Conservation (phyloP, 345 rosid species). For the Rubroshorea leprosula region DNA sequence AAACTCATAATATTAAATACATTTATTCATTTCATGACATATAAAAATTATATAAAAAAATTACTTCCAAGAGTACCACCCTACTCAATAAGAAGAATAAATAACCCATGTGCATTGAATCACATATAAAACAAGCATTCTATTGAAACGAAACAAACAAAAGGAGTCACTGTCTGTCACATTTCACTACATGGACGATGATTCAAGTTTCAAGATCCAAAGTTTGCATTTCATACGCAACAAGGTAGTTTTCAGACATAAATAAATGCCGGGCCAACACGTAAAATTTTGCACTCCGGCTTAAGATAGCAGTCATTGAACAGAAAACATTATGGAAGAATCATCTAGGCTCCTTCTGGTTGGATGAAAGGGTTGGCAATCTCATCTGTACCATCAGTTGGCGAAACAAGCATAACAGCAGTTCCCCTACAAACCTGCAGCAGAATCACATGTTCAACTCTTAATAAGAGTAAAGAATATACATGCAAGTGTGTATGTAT, state of each 20-base stretch:
- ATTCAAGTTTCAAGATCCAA: background rate
- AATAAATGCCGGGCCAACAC: background rate
- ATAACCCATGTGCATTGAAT: background rate
- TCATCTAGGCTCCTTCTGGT: slow-evolving; percentile 71
- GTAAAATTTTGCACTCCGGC: background rate
- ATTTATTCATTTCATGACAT: too few species aligned
- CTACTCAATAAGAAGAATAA: too few species aligned
- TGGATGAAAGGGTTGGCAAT: slow-evolving; percentile 92
- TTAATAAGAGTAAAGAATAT: background rate
- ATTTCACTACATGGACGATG: background rate
- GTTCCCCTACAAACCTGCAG: slow-evolving; percentile 94
- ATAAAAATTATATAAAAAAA: too few species aligned
- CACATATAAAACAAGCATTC: background rate
- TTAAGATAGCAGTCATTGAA: background rate
- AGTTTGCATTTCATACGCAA: background rate
- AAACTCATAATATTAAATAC: too few species aligned
- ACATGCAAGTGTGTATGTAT: background rate
- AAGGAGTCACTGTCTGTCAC: background rate
- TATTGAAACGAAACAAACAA: background rate
- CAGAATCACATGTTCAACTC: slow-evolving; percentile 5
- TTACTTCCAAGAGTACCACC: too few species aligned
- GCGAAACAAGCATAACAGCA: slow-evolving; percentile 97
- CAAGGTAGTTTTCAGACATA: background rate
- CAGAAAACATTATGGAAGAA: slow-evolving; percentile 4
- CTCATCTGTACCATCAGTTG: slow-evolving; percentile 97